phyloP scores from a whole-genome alignment of 2,329 filamentous ascomycete species.

The Alternaria tenuissima region DNA sequence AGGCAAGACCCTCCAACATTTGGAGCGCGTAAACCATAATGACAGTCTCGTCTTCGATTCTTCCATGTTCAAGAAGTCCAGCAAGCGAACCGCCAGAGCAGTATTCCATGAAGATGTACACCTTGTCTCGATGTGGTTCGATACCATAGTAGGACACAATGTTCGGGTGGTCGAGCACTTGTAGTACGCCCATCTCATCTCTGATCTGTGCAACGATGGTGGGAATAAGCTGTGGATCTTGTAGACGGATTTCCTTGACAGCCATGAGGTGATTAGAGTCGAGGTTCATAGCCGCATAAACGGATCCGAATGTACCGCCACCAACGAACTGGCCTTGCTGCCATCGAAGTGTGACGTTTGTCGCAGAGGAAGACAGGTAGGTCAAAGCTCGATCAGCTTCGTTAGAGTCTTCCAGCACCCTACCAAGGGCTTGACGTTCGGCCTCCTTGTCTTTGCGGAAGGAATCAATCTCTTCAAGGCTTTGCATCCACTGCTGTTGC shows the following conservation, averaged over 20 bases:
- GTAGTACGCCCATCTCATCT: constrained; percentile 96
- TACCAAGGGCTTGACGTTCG: constrained; percentile 85
- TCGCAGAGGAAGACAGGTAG: constrained; percentile 90
- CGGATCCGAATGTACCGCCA: constrained; percentile 94
- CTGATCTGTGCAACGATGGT: constrained; percentile 92
- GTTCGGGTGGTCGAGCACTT: constrained; percentile 95
- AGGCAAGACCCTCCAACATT: constrained; percentile 90
- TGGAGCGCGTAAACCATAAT: constrained; percentile 97
- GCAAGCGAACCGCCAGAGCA: constrained; percentile 95
- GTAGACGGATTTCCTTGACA: constrained; percentile 96
- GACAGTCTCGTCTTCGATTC: constrained; percentile 97
- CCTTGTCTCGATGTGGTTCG: constrained; percentile 96
- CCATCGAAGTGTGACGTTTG: constrained; percentile 95
- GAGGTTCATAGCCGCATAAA: constrained; percentile 96
- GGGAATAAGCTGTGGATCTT: constrained; percentile 95
- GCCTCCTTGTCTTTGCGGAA: constrained; percentile 79
- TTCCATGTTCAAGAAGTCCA: constrained; percentile 87
- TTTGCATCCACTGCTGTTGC: constrained; percentile 75
- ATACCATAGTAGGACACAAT: constrained; percentile 98
- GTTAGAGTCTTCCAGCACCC: constrained; percentile 91
- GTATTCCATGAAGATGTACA: constrained; percentile 99
- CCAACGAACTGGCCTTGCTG: constrained; percentile 99
- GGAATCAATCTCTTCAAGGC: constrained; percentile 79
- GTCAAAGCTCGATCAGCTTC: constrained; percentile 95
- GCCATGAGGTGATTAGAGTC: constrained; percentile 97